Conservation (phyloP, 83 land plant species). For the Isoetes engelmannii region DNA sequence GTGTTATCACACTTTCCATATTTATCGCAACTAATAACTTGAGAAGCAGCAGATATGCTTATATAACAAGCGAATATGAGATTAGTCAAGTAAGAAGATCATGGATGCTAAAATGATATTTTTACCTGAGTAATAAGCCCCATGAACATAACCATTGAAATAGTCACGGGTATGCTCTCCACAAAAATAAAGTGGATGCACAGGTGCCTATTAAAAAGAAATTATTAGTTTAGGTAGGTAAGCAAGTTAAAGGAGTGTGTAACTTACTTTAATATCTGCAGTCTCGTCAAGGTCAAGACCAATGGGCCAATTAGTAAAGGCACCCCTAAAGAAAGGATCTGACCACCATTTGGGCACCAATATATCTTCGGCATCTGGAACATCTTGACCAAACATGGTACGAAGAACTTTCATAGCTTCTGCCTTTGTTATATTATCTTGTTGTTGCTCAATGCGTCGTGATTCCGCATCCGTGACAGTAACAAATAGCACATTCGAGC, state of each 20-base stretch:
- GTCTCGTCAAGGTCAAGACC: slow-evolving; percentile 43
- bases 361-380: slow-evolving; percentile 51
- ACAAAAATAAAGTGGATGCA: slow-evolving; percentile 50
- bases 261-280: slow-evolving; percentile 35
- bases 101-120: no score
- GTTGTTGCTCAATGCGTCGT: slow-evolving; percentile 52
- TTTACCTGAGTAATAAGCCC: slow-evolving; percentile 60
- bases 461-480: slow-evolving; percentile 72
- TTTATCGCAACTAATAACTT: no score
- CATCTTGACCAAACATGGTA: slow-evolving; percentile 51
- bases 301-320: slow-evolving; percentile 59
- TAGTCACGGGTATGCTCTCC: slow-evolving; percentile 71
- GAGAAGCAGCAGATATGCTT: no score
- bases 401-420: slow-evolving; percentile 64
- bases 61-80: no score
- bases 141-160: slow-evolving; percentile 78
- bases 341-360: slow-evolving; percentile 46
- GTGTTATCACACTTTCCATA: no score
- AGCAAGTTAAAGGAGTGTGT: no score
- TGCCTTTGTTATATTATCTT: slow-evolving; percentile 42
- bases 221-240: not conserved
- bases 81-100: no score
- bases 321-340: slow-evolving; percentile 56
- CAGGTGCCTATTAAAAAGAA: slow-evolving; percentile 45
- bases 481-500: slow-evolving; percentile 37